Percentiles rank a stretch among this genome's conserved stretches.
These are phyloP conservation scores for Prinsepia uniflora DNA, from an alignment of 306 rosid genomes.

Conservation along the genomic window DNA sequence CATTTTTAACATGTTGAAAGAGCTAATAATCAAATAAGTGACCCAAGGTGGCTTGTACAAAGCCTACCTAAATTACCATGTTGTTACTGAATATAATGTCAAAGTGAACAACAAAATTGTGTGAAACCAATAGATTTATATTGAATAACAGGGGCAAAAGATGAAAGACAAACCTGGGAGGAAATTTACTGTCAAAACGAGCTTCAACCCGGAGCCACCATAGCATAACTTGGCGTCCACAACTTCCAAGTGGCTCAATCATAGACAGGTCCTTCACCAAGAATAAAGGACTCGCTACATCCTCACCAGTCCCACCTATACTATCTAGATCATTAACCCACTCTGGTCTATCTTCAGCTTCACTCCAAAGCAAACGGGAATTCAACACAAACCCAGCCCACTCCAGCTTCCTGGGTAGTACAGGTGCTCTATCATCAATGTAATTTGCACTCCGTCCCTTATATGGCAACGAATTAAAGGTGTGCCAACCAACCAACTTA, in stretches of 20 bases:
- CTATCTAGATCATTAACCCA: constrained; percentile 78
- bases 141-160: constrained; percentile 10
- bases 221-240: constrained; percentile 87
- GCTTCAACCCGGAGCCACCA: constrained; percentile 99
- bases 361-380: constrained; percentile 80
- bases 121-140: background rate
- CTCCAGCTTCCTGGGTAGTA: constrained; percentile 80
- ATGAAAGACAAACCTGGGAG: constrained; percentile 60
- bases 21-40: no score
- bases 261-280: constrained; percentile 66
- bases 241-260: constrained; percentile 94
- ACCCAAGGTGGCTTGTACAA: no score
- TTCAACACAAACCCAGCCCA: constrained; percentile 98
- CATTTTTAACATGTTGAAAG: no score
- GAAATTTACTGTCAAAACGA: constrained; percentile 95
- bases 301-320: constrained; percentile 47
- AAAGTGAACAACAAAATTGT: background rate
- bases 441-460: constrained; percentile 61
- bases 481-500: constrained; percentile 91
- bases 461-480: constrained; percentile 68
- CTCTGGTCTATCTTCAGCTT: constrained; percentile 68
- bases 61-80: no score
- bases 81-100: background rate
- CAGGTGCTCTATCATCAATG: constrained; percentile 78
- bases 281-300: constrained; percentile 70